Percentiles rank a stretch among this genome's conserved stretches.
Evolutionary conservation across 495 filamentous ascomycete genomes (phyloP).

Genomic region (Venustampulla echinocandica): DNA sequence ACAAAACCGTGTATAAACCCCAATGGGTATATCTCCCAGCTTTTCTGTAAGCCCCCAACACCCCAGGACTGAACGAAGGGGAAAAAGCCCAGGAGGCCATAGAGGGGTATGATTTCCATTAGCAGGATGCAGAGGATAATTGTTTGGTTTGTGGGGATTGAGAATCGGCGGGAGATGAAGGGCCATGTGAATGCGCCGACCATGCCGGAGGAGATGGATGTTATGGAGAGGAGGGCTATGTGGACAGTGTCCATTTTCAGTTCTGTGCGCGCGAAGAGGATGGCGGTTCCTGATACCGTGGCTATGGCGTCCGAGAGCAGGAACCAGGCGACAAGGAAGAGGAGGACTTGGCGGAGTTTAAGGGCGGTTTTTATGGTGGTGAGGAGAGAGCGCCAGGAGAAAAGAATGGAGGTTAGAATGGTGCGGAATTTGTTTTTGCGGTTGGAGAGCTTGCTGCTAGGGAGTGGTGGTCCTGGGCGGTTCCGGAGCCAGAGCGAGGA

Average conservation of each 20-base stretch:
- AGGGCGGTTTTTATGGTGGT: constrained; percentile 69
- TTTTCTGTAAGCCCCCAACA: constrained; percentile 73
- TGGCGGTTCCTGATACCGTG: constrained; percentile 88
- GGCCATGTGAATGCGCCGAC: constrained; percentile 87
- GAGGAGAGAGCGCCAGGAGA: constrained; percentile 78
- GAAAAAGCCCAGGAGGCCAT: constrained; percentile 83
- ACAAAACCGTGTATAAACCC: constrained; percentile 89
- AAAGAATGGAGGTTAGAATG: constrained; percentile 51
- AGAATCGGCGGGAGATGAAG: constrained; percentile 55
- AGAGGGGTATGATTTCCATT: constrained; percentile 87
- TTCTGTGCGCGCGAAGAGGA: constrained; percentile 91
- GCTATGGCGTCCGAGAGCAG: constrained; percentile 88
- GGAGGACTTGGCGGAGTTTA: constrained; percentile 71
- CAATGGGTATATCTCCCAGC: constrained; percentile 94
- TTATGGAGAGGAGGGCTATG: constrained; percentile 85
- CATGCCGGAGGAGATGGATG: constrained; percentile 73
- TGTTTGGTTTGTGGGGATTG: constrained; percentile 65
- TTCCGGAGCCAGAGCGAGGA: constrained; percentile 78
- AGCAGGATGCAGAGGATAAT: constrained; percentile 80
- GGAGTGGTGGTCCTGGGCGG: constrained; percentile 80
- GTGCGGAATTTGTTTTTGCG: constrained; percentile 6
- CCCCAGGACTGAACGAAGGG: constrained; percentile 70
- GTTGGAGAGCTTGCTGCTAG: constrained; percentile 33
- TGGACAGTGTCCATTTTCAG: constrained; percentile 82
- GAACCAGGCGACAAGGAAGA: constrained; percentile 93